Base-by-base conservation (phyloP, 306 rosid genomes). In the Sechiopsis laciniata region DNA sequence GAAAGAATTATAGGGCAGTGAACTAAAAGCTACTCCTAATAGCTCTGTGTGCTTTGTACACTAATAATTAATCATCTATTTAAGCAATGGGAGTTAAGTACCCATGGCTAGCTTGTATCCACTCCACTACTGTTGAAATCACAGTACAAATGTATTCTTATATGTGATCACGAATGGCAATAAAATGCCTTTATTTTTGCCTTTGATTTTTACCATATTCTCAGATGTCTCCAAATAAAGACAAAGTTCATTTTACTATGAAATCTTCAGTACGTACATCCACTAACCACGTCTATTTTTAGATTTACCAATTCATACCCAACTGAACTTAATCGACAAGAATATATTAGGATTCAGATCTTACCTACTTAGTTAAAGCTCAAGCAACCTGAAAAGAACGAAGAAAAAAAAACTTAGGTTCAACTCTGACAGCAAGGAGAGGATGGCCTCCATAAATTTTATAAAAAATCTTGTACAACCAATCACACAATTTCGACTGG, bases 1-100 rank as follows among this genome's bases (percentile, higher is more conserved):
- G 90, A 73, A 91, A 86, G 64, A 77, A 85, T 59, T 85, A 87
- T 61, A 78, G 82, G 50, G 81, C 81, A 12, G 83, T 78, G 75
- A 85, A 83, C 54, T 82, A 70, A 75, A 29, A 72, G 59, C 22
- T 73, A 55, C 63, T 59, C 60, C 75, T 15, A n/a, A 10, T 20
- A 20, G 17, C 2, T 72, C 19, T 72, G 15, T 35, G 75, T 54
- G 62, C 10, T 53, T 29, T 55, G 61, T 35, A 48, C 20, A 35
- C 22, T 35, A 63, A 63, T 63, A 63, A 26, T 63, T 63, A 63
- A 26, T 63, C 56, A 2, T 68, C 40, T 67, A 67, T 45, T 46
- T 46, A 63, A 67, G 55, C 54, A 67, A 46, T 46, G 73, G 40
- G 56, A 20, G 56, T 20, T 19, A 67, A 21, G 16, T 67, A 14